Conservation (phyloP, 2,329 filamentous ascomycete species). For the Trichoderma endophyticum region DNA sequence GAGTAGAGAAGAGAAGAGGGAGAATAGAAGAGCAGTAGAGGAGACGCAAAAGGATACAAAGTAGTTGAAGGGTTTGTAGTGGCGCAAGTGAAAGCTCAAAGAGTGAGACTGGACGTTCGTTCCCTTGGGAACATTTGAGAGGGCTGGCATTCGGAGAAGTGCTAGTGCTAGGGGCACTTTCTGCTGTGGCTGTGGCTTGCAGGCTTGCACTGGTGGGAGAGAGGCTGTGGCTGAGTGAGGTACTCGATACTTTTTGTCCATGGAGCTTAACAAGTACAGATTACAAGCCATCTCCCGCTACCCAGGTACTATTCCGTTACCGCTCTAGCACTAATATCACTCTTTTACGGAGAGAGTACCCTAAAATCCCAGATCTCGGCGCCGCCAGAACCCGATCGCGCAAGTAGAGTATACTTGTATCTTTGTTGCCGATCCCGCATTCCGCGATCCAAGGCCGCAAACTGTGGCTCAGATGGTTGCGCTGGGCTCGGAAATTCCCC, state of each 20-base stretch:
- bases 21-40: neutral
- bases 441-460: neutral
- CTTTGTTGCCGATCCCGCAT: neutral
- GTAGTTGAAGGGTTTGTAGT: neutral
- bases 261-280: neutral
- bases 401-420: neutral
- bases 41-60: neutral
- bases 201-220: neutral
- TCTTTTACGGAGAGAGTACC: neutral
- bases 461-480: neutral
- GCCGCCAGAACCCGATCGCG: neutral
- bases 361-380: neutral
- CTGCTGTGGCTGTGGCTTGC: conserved; percentile 8
- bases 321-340: neutral
- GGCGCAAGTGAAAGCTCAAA: neutral
- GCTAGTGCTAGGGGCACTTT: neutral
- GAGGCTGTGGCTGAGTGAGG: neutral
- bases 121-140: neutral
- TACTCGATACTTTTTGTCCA: neutral
- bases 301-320: neutral
- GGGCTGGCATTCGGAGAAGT: neutral
- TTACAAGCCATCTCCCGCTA: neutral
- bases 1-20: neutral
- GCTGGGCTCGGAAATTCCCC: neutral
- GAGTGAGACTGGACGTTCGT: conserved; percentile 4